Evolutionary conservation across 2,329 filamentous ascomycete genomes (phyloP), one percentile per base, ranked within the genome.

Genomic region (Aureobasidium sp.): DNA sequence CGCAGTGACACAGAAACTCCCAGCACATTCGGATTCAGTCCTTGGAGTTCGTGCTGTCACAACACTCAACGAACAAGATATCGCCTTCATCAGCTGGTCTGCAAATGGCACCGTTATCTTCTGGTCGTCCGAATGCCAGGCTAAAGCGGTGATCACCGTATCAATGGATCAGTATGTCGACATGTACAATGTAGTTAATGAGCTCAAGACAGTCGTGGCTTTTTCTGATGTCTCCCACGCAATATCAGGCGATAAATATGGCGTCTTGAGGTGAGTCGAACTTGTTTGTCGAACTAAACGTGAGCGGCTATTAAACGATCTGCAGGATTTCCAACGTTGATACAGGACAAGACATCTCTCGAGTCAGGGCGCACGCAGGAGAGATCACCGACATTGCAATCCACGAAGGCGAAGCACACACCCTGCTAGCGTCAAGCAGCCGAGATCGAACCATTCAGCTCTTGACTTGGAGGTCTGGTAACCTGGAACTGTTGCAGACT

Each of bases 361-460:
- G 93, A 69, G 91, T 91, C 48, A 96, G 97, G 76, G 96, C 95
- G 31, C 96, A 99, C 76, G 88, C 92, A 7, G 90, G 90, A 10
- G 94, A 98, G 73, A 92, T 97, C 69, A 93, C 93, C 45, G 92
- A 92, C 71, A 91, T 98, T 70, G 88, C 91, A 25, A 84, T 97
- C 6, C 89, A 90, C 72, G 88, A 93, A 71, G 84, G 85, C 51
- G 83, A 86, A 1, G 82, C 86, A 1, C 84, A 82, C 54, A 86
- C 89, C 43, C 82, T 97, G 53, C 84, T 98, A 71, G 95, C 93
- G 23, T 94, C 91, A 15, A 95, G 92, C 75, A 93, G 94, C 42
- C 88, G 96, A 70, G 96, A 99, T 78, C 91, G 96, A 59, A 97
- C 92, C n/a, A 88, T 95, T 1, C 96, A 99, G 76, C 82, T 99